Evolutionary conservation across 257 asterid species (phyloP), one percentile per base, ranked within the genome.

Genomic region (Solanum virginianum): DNA sequence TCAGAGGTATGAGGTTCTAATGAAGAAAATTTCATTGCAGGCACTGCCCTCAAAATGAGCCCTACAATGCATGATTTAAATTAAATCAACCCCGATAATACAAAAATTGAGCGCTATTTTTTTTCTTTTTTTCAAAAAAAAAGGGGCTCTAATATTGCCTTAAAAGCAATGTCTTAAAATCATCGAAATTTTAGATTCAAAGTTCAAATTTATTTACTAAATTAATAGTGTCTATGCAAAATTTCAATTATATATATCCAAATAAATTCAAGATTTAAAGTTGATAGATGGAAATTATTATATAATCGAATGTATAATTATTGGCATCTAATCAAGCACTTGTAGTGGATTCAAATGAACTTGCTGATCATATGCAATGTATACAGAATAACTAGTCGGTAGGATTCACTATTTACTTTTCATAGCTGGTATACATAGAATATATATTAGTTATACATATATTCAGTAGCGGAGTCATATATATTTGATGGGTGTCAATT

Each of bases 41-140:
- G 65, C 65, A 1, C 3, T 20, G 7, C 1, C 65, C 7, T 20
- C 0, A 20, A 57, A 20, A 57, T 57, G 7, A 57, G 0, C 0
- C 39, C 39, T 32, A 32, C 0, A 20, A 57, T 6, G 0, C 4
- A 1, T 0, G 0, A 57, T 57, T 57, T 0, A 57, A 20, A 57
- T 1, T 57, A 1, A 20, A 20, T 20, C 26, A 57, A 0, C 26
- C 8, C 0, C 26, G 3, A 8, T 57, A 18, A 8, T 57, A 18
- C 0, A 53, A 13, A 51, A 1, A 4, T 53, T 2, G 20, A 57
- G 1, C 0, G 20, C 29, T 26, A 26, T 26, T 26, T 26, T 26
- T 26, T 26, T 26, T 26, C 1, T 26, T 1, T 26, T 32, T 32
- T 32, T 32, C 1, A 1, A 1, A 56, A 56, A 18, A 56, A 1